Evolutionary conservation across 345 rosid species (phyloP).

Genomic region (Dipteronia sinensis): DNA sequence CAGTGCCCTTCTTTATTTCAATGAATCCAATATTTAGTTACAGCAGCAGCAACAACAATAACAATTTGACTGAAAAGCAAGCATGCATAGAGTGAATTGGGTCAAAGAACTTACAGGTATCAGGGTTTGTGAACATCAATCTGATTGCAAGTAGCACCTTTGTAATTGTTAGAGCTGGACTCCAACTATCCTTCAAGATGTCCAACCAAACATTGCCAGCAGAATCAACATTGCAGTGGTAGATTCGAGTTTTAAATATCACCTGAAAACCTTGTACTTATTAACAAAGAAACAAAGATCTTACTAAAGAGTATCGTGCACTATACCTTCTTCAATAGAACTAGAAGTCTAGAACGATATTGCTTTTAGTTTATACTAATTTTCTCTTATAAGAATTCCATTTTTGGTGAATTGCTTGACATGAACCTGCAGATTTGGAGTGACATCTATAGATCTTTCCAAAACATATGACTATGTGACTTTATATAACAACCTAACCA

Average conservation of each 20-base stretch:
- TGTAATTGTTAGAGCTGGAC: slow-evolving; percentile 87
- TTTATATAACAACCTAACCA: not conserved
- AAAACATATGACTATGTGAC: not conserved
- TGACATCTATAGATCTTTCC: not conserved
- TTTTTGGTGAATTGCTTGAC: not conserved
- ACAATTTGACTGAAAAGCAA: no score
- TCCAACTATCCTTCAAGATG: slow-evolving; percentile 83
- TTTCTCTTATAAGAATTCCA: not conserved
- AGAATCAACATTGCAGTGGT: slow-evolving; percentile 87
- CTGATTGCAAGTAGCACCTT: slow-evolving; percentile 76
- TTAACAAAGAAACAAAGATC: slow-evolving; percentile 4
- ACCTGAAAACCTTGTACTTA: slow-evolving; percentile 49
- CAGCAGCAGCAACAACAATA: not conserved
- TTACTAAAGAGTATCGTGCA: not conserved
- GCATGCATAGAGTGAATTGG: not conserved
- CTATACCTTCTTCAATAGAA: not conserved
- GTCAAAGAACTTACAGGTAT: slow-evolving; percentile 52
- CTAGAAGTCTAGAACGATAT: not conserved
- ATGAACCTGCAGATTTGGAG: not conserved
- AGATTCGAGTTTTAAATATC: slow-evolving; percentile 81
- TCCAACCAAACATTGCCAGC: slow-evolving; percentile 69
- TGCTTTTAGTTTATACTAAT: not conserved
- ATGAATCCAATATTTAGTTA: not conserved
- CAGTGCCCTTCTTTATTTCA: not conserved
- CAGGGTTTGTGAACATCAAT: slow-evolving; percentile 77